Evolutionary conservation across 23 red algal genomes (phyloP).

Genomic region (Gracilaria domingensis): DNA sequence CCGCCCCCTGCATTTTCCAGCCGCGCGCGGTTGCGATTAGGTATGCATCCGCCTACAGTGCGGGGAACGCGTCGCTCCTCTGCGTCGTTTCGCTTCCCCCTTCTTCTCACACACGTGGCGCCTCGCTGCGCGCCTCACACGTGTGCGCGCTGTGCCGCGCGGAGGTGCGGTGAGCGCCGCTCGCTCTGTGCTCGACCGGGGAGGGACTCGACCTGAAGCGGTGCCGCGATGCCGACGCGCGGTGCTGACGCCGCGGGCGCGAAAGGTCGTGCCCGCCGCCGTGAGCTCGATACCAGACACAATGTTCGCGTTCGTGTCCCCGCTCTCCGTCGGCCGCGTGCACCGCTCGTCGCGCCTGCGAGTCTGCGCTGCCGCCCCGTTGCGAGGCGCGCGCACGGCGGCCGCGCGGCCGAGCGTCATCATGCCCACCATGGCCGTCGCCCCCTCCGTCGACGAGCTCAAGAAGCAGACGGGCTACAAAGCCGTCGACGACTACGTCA

Average conservation of each 20-base stretch:
- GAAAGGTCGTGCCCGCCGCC: too few species aligned
- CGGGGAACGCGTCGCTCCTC: too few species aligned
- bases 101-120: too few species aligned
- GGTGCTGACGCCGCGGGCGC: background rate
- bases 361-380: background rate
- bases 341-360: background rate
- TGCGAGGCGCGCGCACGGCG: background rate
- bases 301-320: slow-evolving; percentile 24
- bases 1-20: too few species aligned
- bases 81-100: too few species aligned
- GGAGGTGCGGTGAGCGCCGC: background rate
- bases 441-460: slow-evolving; percentile 86
- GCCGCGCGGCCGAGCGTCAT: too few species aligned
- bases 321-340: background rate
- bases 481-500: slow-evolving; percentile 96
- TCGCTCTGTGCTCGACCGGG: background rate
- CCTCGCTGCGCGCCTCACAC: background rate
- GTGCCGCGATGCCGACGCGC: too few species aligned
- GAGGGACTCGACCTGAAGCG: too few species aligned
- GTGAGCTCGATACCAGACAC: too few species aligned
- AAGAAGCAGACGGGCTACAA: slow-evolving; percentile 93
- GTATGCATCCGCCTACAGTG: too few species aligned
- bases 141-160: background rate
- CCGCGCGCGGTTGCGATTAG: too few species aligned
- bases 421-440: background rate